Evolutionary conservation across 179 eudicot species (phyloP).

Genomic region (Corrigiola litoralis): DNA sequence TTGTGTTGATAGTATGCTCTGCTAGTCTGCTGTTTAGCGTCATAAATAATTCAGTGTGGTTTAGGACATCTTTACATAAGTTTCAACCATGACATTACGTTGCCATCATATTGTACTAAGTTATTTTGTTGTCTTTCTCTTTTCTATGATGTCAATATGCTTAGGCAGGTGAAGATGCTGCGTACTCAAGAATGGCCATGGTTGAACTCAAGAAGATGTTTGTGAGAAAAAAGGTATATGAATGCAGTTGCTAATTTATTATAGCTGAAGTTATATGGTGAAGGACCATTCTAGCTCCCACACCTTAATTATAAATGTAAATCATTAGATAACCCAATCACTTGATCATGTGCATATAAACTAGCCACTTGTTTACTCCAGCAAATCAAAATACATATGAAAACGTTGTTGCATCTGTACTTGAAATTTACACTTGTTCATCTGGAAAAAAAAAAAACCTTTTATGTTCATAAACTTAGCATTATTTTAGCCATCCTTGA

Average conservation of each 20-base stretch:
- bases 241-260: no score
- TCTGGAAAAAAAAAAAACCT: no score
- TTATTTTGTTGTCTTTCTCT: background rate
- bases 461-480: no score
- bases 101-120: background rate
- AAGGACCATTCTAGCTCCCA: no score
- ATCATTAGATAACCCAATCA: background rate
- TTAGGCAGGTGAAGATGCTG: constrained; percentile 76
- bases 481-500: background rate
- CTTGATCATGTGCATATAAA: no score
- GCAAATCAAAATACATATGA: no score
- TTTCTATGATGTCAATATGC: constrained; percentile 11
- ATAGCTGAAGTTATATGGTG: no score
- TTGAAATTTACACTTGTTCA: no score
- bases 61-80: background rate
- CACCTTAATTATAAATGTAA: no score
- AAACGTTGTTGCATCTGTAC: no score
- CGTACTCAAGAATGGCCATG: constrained; percentile 54
- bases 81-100: background rate
- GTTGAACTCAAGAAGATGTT: constrained; percentile 76
- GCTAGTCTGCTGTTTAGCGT: background rate
- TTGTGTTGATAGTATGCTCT: no score
- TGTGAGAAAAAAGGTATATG: constrained; percentile 57
- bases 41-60: background rate
- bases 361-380: no score